phyloP scores from a whole-genome alignment of 768 basidiomycete genomes.

The Kwoniella bestiolae region DNA sequence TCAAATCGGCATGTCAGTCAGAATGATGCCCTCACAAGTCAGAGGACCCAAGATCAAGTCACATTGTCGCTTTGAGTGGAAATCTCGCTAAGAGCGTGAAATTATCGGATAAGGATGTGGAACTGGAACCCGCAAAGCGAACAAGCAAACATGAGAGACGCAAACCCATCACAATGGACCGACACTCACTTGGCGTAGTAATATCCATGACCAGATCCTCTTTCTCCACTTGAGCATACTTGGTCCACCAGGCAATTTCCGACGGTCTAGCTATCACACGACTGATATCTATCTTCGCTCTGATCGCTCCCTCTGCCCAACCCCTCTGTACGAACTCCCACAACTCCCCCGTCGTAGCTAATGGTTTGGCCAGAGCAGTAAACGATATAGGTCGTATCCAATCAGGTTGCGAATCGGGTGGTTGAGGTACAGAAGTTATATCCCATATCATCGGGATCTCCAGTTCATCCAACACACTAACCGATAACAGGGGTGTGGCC shows the following conservation, averaged over 20 bases:
- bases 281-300: constrained; percentile 29
- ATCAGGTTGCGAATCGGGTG: constrained; percentile 3
- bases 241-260: constrained; percentile 38
- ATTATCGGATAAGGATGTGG: constrained; percentile 25
- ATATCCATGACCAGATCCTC: constrained; percentile 40
- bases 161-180: not conserved
- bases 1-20: not conserved
- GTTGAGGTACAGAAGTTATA: constrained; percentile 1
- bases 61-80: not conserved
- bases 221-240: constrained; percentile 36
- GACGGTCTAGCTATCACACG: constrained; percentile 33
- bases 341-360: constrained; percentile 42
- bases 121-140: constrained; percentile 22
- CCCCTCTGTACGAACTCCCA: constrained; percentile 42
- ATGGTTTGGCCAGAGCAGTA: constrained; percentile 31
- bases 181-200: constrained; percentile 49
- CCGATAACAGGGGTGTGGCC: constrained; percentile 27
- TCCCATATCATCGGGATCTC: constrained; percentile 35
- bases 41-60: too few relatives aligned
- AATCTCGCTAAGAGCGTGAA: not conserved
- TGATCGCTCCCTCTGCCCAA: constrained; percentile 42
- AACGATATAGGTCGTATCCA: constrained; percentile 48
- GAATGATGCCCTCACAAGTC: too few relatives aligned
- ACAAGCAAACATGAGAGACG: constrained; percentile 6
- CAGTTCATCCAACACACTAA: constrained; percentile 20